Percentiles rank a stretch among this genome's conserved stretches.
These are phyloP conservation scores for Aspergillus ellipticus DNA, from an alignment of 495 filamentous ascomycete species.

Conservation along the genomic window DNA sequence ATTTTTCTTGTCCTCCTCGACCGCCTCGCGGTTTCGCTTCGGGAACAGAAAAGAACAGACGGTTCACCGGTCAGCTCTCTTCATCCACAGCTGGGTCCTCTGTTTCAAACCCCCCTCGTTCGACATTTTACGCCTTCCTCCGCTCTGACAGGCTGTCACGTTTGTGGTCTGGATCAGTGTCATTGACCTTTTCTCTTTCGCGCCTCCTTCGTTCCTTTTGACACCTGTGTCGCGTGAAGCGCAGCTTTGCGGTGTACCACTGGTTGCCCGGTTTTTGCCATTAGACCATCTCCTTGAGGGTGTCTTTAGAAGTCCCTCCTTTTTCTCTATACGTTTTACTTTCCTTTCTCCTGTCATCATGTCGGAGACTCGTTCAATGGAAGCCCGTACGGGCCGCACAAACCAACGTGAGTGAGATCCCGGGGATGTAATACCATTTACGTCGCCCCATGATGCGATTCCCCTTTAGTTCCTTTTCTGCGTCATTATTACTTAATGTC, in stretches of 20 bases:
- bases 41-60: constrained; percentile 13
- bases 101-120: constrained; percentile 9
- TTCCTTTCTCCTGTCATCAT: constrained; percentile 22
- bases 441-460: neutral
- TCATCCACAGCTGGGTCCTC: constrained; percentile 15
- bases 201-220: constrained; percentile 8
- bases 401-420: constrained; percentile 68
- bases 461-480: neutral
- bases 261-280: constrained; percentile 8
- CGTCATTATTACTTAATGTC: neutral
- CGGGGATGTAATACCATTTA: constrained; percentile 17
- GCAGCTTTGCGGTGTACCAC: constrained; percentile 5
- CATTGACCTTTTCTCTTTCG: constrained; percentile 8
- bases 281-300: constrained; percentile 8
- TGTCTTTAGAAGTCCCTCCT: neutral
- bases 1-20: constrained; percentile 27
- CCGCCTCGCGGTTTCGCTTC: constrained; percentile 19
- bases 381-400: constrained; percentile 69
- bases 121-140: constrained; percentile 12
- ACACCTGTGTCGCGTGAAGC: constrained; percentile 12
- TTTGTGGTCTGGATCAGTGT: constrained; percentile 3
- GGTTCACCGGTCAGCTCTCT: constrained; percentile 16
- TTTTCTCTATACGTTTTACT: constrained; percentile 7
- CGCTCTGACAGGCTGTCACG: constrained; percentile 11
- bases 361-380: constrained; percentile 68